Evolutionary conservation across 495 filamentous ascomycete species (phyloP).

Genomic region (Cenococcum geophilum): DNA sequence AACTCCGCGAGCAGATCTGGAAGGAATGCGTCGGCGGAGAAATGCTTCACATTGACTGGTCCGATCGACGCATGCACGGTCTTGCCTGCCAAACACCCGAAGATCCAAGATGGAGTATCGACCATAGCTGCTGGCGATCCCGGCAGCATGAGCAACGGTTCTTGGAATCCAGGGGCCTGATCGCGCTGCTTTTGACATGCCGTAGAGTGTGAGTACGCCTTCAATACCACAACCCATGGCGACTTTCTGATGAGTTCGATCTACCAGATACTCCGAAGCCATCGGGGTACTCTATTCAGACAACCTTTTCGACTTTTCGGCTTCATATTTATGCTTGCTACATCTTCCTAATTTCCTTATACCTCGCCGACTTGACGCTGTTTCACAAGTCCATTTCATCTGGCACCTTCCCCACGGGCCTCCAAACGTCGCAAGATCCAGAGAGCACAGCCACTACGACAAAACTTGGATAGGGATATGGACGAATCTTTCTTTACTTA

Average conservation of each 20-base stretch:
- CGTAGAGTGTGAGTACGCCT: background rate
- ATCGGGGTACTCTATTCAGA: background rate
- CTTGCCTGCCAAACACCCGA: background rate
- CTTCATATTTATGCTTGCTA: constrained; percentile 1
- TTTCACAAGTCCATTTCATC: background rate
- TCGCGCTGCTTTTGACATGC: background rate
- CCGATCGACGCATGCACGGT: background rate
- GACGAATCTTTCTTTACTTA: background rate
- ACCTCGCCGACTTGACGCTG: background rate
- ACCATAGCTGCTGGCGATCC: background rate
- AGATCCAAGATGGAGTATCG: background rate
- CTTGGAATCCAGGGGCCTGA: background rate
- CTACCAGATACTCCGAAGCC: background rate
- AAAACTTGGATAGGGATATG: background rate
- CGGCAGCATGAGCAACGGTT: background rate
- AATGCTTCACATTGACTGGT: background rate
- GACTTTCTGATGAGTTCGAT: background rate
- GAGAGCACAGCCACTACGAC: background rate
- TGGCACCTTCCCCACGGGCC: background rate
- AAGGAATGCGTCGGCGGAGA: background rate
- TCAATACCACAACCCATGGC: background rate
- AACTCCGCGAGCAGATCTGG: background rate
- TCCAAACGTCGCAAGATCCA: background rate
- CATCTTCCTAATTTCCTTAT: background rate
- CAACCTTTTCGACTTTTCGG: background rate